Conservation (phyloP, 2,329 filamentous ascomycete genomes). For the Grosmannia clavigera region DNA sequence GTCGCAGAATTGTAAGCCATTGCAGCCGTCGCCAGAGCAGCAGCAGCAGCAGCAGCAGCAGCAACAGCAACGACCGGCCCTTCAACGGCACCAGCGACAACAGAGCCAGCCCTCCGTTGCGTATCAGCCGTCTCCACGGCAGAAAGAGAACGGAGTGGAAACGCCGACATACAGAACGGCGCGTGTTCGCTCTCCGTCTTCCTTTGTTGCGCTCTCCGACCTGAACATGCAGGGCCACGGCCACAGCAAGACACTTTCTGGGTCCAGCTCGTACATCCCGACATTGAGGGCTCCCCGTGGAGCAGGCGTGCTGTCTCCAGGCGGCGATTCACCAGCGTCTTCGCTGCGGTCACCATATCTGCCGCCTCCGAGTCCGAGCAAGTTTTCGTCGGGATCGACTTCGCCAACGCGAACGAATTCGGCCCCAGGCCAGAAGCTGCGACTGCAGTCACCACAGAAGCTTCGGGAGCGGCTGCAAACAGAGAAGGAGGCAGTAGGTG, state of each 20-base stretch:
- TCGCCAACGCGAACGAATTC: constrained; percentile 14
- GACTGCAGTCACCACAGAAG: constrained; percentile 60
- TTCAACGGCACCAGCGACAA: neutral
- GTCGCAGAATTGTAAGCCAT: constrained; percentile 14
- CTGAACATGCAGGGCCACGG: constrained; percentile 1
- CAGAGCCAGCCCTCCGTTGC: neutral
- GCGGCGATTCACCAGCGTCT: constrained; percentile 2
- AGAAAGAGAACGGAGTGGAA: constrained; percentile 33
- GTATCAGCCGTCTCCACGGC: constrained; percentile 22
- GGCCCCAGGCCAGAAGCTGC: constrained; percentile 36
- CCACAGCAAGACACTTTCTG: constrained; percentile 39
- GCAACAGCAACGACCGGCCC: neutral
- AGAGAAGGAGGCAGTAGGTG: constrained; percentile 63
- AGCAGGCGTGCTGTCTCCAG: constrained; percentile 4
- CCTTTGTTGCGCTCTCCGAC: neutral
- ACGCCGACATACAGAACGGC: neutral
- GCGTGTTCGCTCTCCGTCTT: neutral
- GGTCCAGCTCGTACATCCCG: constrained; percentile 35
- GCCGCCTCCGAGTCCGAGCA: constrained; percentile 26
- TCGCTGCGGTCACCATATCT: constrained; percentile 13
- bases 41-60: constrained; percentile 5
- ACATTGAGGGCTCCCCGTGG: constrained; percentile 31
- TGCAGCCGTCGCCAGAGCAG: constrained; percentile 3
- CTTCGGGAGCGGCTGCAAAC: constrained; percentile 74
- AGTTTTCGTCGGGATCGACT: constrained; percentile 22